phyloP scores from a whole-genome alignment of 176 grass and related monocot genomes.

The Carex parvula region DNA sequence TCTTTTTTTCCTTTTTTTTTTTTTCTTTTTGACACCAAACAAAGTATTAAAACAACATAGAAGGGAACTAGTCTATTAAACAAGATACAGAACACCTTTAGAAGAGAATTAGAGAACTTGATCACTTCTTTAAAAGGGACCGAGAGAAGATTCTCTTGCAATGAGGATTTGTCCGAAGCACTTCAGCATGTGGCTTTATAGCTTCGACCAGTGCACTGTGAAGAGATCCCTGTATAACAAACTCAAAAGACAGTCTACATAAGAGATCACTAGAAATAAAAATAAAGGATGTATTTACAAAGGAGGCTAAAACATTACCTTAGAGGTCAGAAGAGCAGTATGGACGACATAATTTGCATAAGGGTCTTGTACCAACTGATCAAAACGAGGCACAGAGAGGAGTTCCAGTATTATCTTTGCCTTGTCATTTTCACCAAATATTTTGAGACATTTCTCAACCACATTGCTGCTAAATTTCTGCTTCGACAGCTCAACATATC shows the following conservation, averaged over 20 bases:
- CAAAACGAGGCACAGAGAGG: constrained; percentile 50
- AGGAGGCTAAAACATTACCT: constrained; percentile 32
- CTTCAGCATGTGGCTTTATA: constrained; percentile 56
- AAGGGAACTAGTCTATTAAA: constrained; percentile 20
- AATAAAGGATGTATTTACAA: not conserved
- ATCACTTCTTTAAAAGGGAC: constrained; percentile 52
- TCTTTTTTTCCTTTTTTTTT: not conserved
- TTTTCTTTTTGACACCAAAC: not conserved
- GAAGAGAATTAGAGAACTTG: constrained; percentile 22
- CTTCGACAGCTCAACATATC: constrained; percentile 67
- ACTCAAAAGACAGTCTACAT: not conserved
- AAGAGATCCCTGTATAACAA: constrained; percentile 43
- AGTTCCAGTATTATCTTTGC: constrained; percentile 60
- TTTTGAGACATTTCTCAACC: constrained; percentile 84
- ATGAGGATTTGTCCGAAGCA: constrained; percentile 61
- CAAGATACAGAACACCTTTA: constrained; percentile 1
- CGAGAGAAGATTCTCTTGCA: constrained; percentile 80
- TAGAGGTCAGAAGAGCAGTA: constrained; percentile 56
- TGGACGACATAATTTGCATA: constrained; percentile 84
- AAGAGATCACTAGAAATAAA: not conserved
- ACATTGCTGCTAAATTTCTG: constrained; percentile 98
- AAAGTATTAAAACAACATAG: constrained; percentile 14
- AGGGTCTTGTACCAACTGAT: constrained; percentile 78
- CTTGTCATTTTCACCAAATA: constrained; percentile 50
- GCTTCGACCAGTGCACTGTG: constrained; percentile 43